A percentile compares a stretch with the other conserved stretches of the same genome.
Evolutionary conservation across 2,329 filamentous ascomycete genomes (phyloP).

Genomic region (Colletotrichum chlorophyti): DNA sequence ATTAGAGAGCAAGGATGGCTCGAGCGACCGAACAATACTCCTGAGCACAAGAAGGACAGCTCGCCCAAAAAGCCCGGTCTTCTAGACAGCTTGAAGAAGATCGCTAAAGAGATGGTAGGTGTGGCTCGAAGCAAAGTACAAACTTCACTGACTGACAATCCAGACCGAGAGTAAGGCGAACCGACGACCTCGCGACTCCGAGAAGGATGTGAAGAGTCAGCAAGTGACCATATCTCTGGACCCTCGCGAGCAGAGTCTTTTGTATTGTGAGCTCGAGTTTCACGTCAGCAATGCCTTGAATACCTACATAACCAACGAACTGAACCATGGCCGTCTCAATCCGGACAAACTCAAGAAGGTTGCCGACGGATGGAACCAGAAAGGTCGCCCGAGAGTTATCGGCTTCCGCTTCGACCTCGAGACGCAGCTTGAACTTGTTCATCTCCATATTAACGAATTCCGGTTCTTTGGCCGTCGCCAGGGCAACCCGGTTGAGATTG

Average conservation of each 20-base stretch:
- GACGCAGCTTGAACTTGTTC: slow-evolving; percentile 63
- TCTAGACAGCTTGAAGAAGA: slow-evolving; percentile 56
- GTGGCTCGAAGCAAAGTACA: background rate
- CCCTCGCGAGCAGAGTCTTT: slow-evolving; percentile 62
- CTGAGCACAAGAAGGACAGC: slow-evolving; percentile 28
- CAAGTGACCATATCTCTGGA: slow-evolving; percentile 57
- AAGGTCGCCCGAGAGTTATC: slow-evolving; percentile 60
- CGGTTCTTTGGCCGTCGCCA: slow-evolving; percentile 59
- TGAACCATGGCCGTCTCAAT: slow-evolving; percentile 61
- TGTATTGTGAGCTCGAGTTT: slow-evolving; percentile 67
- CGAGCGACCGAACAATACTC: slow-evolving; percentile 48
- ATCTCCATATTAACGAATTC: slow-evolving; percentile 57
- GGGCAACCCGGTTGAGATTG: slow-evolving; percentile 49
- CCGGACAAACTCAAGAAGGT: slow-evolving; percentile 58
- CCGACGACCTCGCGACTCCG: slow-evolving; percentile 39
- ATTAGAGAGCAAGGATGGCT: slow-evolving; percentile 65
- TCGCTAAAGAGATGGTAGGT: slow-evolving; percentile 61
- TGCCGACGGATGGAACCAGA: slow-evolving; percentile 57
- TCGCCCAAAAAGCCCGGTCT: slow-evolving; percentile 47
- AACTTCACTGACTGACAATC: background rate
- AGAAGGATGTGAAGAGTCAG: slow-evolving; percentile 34
- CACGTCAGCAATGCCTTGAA: slow-evolving; percentile 58
- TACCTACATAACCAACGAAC: slow-evolving; percentile 58
- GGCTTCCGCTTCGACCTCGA: slow-evolving; percentile 67
- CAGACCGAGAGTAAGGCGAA: slow-evolving; percentile 45